A percentile compares a stretch with the other conserved stretches of the same genome.
Conservation (phyloP, 2,329 filamentous ascomycete genomes). For the Plectosphaerella cucumerina region DNA sequence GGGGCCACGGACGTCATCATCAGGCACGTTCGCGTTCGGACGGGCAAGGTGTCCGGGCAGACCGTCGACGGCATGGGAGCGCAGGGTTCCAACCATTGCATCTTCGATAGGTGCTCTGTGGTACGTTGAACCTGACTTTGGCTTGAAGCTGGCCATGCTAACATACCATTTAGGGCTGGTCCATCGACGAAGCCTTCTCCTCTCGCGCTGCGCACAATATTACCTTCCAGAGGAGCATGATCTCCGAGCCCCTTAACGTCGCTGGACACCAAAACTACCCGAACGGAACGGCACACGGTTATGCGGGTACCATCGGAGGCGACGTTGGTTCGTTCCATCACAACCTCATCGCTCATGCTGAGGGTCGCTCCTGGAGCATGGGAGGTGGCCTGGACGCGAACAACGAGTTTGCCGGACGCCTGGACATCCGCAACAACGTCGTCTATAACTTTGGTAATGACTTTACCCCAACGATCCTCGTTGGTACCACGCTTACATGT, state of each 20-base stretch:
- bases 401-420: conserved; percentile 22
- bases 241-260: conserved; percentile 28
- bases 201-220: conserved; percentile 27
- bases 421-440: conserved; percentile 30
- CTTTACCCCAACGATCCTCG: too few relatives aligned
- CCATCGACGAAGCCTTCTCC: conserved; percentile 28
- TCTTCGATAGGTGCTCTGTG: conserved; percentile 28
- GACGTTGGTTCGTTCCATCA: conserved; percentile 29
- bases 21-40: conserved; percentile 20
- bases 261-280: conserved; percentile 32
- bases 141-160: background rate
- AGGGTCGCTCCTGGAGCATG: conserved; percentile 30
- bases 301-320: conserved; percentile 22
- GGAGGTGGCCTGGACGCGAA: conserved; percentile 23
- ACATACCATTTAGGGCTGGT: conserved; percentile 18
- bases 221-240: conserved; percentile 28
- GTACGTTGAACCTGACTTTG: background rate
- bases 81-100: conserved; percentile 26
- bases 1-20: conserved; percentile 23
- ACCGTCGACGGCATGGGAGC: conserved; percentile 30
- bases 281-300: conserved; percentile 21
- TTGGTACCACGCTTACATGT: background rate
- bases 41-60: conserved; percentile 22
- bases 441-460: conserved; percentile 27
- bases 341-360: conserved; percentile 25